These are phyloP conservation scores for Ogataea dorogensis DNA, from an alignment of 805 yeast species.

Conservation along the genomic window DNA sequence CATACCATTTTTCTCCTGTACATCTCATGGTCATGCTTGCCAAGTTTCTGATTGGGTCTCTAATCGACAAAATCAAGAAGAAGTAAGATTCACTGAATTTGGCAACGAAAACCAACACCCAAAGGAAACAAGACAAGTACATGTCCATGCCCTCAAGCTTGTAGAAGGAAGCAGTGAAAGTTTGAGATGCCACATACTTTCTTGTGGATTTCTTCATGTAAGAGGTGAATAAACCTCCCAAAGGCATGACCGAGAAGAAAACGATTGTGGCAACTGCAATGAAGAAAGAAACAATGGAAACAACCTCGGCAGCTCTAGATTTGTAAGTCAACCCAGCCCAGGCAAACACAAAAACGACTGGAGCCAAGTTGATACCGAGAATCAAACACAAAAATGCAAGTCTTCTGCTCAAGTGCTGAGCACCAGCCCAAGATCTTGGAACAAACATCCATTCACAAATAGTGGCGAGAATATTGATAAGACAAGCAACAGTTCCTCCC, in stretches of 20 bases:
- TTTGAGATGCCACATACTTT: constrained; percentile 87
- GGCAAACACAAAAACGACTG: constrained; percentile 80
- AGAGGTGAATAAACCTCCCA: constrained; percentile 93
- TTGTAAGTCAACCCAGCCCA: constrained; percentile 67
- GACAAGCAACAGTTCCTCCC: constrained; percentile 85
- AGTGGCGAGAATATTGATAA: constrained; percentile 84
- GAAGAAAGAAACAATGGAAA: constrained; percentile 85
- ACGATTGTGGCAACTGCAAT: constrained; percentile 80
- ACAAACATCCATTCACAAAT: constrained; percentile 92
- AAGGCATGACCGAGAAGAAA: constrained; percentile 92
- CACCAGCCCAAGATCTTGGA: constrained; percentile 99
- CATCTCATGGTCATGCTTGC: constrained; percentile 89
- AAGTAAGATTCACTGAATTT: constrained; percentile 88
- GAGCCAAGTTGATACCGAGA: constrained; percentile 73
- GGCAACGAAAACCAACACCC: constrained; percentile 88
- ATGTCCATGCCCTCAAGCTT: constrained; percentile 82
- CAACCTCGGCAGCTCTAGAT: constrained; percentile 71
- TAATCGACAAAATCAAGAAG: constrained; percentile 82
- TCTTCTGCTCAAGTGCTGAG: constrained; percentile 92
- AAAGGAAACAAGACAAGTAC: constrained; percentile 93
- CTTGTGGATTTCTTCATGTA: constrained; percentile 85
- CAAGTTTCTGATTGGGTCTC: constrained; percentile 92
- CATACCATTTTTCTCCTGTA: constrained; percentile 92
- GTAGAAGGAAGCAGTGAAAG: constrained; percentile 90
- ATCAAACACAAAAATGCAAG: constrained; percentile 68